Conservation (phyloP, 163 green algal genomes). For the Picocystis sp. region DNA sequence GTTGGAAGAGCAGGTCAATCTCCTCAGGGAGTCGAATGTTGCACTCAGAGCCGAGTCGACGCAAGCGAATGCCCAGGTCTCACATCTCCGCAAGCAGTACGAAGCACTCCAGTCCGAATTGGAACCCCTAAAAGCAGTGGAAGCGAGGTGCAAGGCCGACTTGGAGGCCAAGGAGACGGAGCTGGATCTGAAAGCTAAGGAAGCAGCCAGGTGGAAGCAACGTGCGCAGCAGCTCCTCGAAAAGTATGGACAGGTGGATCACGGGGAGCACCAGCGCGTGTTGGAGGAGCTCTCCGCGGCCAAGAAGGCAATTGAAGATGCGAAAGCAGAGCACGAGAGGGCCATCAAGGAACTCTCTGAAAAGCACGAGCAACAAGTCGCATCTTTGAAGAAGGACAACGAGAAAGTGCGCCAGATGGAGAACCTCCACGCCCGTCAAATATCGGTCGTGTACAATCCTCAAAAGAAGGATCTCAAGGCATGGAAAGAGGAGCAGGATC, state of each 20-base stretch:
- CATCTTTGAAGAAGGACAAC: conserved; percentile 14
- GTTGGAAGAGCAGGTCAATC: conserved; percentile 20
- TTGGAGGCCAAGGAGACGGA: too few species aligned
- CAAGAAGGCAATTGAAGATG: not conserved
- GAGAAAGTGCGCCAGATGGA: too few species aligned
- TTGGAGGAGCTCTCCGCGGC: conserved; percentile 5
- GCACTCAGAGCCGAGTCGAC: conserved; percentile 22
- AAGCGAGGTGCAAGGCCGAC: too few species aligned
- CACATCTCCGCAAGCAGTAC: too few species aligned
- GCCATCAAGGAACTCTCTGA: not conserved
- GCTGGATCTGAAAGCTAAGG: too few species aligned
- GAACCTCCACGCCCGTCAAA: too few species aligned
- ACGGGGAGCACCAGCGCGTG: conserved; percentile 34
- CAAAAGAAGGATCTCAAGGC: conserved; percentile 18
- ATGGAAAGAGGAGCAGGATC: conserved; percentile 7
- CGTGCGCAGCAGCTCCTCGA: conserved; percentile 33
- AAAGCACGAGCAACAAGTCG: conserved; percentile 1
- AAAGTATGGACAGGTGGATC: conserved; percentile 37
- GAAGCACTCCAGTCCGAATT: too few species aligned
- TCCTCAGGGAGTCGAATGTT: conserved; percentile 22
- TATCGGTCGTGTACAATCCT: too few species aligned
- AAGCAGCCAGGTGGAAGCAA: conserved; percentile 29
- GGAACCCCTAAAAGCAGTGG: too few species aligned
- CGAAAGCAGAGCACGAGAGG: conserved; percentile 10
- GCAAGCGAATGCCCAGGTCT: too few species aligned